Percentiles rank a stretch among this genome's conserved stretches.
phyloP scores from a whole-genome alignment of 1,284 basidiomycete genomes.

The Fomitopsis palustris region DNA sequence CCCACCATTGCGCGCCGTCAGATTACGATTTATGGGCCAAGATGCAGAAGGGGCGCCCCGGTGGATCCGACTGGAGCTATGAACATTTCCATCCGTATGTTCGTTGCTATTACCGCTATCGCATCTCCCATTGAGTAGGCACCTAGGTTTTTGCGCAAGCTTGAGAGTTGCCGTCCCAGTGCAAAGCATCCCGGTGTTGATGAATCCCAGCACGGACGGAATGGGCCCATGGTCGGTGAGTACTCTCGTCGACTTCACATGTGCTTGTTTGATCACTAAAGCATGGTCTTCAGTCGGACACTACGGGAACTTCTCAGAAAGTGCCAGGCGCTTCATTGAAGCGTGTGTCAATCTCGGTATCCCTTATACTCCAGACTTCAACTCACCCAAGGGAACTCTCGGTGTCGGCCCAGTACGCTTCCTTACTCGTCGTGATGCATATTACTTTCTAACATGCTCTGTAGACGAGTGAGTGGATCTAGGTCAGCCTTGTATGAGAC shows the following conservation, averaged over 20 bases:
- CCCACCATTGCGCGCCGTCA: slow-evolving; percentile 63
- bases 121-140: neutral
- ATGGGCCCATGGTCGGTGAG: slow-evolving; percentile 45
- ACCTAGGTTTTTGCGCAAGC: slow-evolving; percentile 56
- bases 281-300: slow-evolving; percentile 25
- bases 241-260: neutral
- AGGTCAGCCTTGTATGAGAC: no score
- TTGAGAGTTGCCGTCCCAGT: slow-evolving; percentile 51
- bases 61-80: slow-evolving; percentile 56
- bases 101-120: slow-evolving; percentile 7
- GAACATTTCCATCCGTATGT: slow-evolving; percentile 44
- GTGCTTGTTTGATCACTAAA: neutral
- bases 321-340: slow-evolving; percentile 41
- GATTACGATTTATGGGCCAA: slow-evolving; percentile 69
- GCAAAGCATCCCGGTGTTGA: slow-evolving; percentile 45
- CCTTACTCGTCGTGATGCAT: neutral
- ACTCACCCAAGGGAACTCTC: slow-evolving; percentile 43
- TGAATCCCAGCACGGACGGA: slow-evolving; percentile 38
- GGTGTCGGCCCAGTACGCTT: slow-evolving; percentile 24
- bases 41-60: slow-evolving; percentile 44
- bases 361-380: slow-evolving; percentile 46
- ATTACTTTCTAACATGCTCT: neutral
- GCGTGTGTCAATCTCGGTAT: slow-evolving; percentile 46
- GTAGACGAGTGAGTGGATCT: neutral
- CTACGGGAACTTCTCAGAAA: slow-evolving; percentile 29